phyloP scores from a whole-genome alignment of 2,329 filamentous ascomycete genomes.

The Zasmidium angulare region DNA sequence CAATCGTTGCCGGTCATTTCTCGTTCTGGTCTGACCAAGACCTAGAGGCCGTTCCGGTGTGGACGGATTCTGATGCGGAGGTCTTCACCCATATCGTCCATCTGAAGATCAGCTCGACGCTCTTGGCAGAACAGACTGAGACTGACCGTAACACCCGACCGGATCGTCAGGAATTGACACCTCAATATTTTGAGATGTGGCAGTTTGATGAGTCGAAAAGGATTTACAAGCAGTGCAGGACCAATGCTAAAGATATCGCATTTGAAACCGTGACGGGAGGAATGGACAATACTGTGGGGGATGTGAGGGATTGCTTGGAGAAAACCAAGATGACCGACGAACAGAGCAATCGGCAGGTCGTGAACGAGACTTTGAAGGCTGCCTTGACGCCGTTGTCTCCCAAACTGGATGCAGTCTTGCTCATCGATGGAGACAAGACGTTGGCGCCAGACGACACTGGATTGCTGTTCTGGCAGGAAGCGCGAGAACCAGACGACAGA shows the following conservation, averaged over 20 bases:
- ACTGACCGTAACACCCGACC: conserved; percentile 37
- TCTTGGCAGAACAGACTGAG: too few species aligned
- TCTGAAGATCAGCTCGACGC: too few species aligned
- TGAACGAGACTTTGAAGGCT: neutral
- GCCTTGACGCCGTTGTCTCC: neutral
- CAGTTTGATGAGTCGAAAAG: conserved; percentile 48
- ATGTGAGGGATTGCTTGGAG: neutral
- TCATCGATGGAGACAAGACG: conserved; percentile 61
- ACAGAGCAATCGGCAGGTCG: conserved; percentile 41
- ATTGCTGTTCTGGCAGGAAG: conserved; percentile 49
- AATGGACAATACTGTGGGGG: neutral
- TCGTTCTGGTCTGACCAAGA: conserved; percentile 52
- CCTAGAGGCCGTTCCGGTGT: conserved; percentile 33
- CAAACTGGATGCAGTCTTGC: conserved; percentile 36
- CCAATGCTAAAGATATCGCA: conserved; percentile 33
- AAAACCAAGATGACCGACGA: neutral
- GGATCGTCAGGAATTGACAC: conserved; percentile 29
- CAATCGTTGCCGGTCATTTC: conserved; percentile 56
- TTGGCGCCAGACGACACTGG: conserved; percentile 54
- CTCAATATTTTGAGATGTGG: conserved; percentile 49
- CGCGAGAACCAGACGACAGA: conserved; percentile 37
- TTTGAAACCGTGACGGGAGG: conserved; percentile 39
- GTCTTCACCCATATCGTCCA: conserved; percentile 62
- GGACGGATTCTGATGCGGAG: conserved; percentile 47
- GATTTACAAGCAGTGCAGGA: conserved; percentile 46